Evolutionary conservation across 2,329 filamentous ascomycete genomes (phyloP).

Genomic region (Penicillium thymicola): DNA sequence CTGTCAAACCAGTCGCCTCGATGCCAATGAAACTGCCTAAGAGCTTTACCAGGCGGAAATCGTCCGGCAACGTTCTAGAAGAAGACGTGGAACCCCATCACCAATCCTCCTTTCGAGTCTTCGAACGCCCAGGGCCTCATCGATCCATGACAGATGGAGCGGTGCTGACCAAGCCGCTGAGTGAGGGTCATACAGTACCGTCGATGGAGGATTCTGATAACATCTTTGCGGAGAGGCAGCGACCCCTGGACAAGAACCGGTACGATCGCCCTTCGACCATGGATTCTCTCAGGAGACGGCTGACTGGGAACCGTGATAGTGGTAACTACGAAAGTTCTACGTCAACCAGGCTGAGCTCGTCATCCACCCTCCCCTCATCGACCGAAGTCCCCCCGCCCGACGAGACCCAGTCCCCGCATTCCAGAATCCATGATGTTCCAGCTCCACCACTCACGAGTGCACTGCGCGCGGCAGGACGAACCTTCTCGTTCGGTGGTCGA

Average conservation of each 20-base stretch:
- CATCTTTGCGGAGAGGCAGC: slow-evolving; percentile 37
- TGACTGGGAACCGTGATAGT: slow-evolving; percentile 44
- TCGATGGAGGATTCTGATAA: slow-evolving; percentile 40
- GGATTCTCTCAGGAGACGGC: slow-evolving; percentile 21
- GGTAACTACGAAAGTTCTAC: slow-evolving; percentile 49
- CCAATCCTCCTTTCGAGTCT: slow-evolving; percentile 52
- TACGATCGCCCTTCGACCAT: slow-evolving; percentile 27
- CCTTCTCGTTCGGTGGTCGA: slow-evolving; percentile 53
- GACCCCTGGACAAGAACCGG: slow-evolving; percentile 35
- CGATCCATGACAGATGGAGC: slow-evolving; percentile 45
- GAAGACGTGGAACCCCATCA: slow-evolving; percentile 43
- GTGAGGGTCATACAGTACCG: slow-evolving; percentile 35
- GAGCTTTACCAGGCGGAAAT: slow-evolving; percentile 53
- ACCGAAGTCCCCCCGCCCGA: slow-evolving; percentile 46
- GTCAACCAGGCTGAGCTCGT: slow-evolving; percentile 53
- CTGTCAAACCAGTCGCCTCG: neutral
- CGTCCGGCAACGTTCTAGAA: slow-evolving; percentile 53
- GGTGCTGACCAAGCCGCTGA: slow-evolving; percentile 32
- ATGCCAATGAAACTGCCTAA: slow-evolving; percentile 59
- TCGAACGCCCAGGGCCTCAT: slow-evolving; percentile 48
- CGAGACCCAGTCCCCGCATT: slow-evolving; percentile 36
- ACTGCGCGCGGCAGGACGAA: slow-evolving; percentile 48
- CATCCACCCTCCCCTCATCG: slow-evolving; percentile 56
- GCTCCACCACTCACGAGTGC: slow-evolving; percentile 40
- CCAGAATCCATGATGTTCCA: slow-evolving; percentile 42